Conservation (phyloP, 2,329 filamentous ascomycete species). For the Epichloe sibirici region DNA sequence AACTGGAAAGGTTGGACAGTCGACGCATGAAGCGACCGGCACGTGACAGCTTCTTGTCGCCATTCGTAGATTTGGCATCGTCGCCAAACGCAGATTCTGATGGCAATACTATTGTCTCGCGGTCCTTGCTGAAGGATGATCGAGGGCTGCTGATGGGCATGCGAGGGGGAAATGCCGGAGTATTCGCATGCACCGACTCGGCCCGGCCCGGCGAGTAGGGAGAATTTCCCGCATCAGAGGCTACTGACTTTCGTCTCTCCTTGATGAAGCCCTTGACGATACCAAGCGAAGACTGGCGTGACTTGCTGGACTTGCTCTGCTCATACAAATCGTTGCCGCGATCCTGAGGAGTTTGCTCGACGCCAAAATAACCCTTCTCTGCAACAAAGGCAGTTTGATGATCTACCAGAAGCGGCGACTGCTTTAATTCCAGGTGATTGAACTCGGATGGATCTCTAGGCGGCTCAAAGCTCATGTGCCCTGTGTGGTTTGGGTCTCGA, state of each 20-base stretch:
- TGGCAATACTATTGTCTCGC: constrained; percentile 23
- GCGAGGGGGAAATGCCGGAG: constrained; percentile 37
- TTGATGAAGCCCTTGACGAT: constrained; percentile 51
- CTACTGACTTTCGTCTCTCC: constrained; percentile 41
- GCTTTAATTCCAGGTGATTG: constrained; percentile 38
- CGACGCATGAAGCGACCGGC: constrained; percentile 47
- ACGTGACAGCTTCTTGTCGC: constrained; percentile 37
- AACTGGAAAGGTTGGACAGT: constrained; percentile 40
- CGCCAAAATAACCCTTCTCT: constrained; percentile 14
- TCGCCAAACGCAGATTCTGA: constrained; percentile 35
- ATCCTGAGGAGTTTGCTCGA: constrained; percentile 28
- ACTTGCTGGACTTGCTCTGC: constrained; percentile 23
- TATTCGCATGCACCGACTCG: constrained; percentile 33
- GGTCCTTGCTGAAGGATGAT: constrained; percentile 38
- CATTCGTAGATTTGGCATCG: constrained; percentile 28
- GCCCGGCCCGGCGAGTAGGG: constrained; percentile 35
- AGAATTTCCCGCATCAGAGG: constrained; percentile 21
- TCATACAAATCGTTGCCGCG: constrained; percentile 24
- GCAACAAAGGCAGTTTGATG: constrained; percentile 28
- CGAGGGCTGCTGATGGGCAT: constrained; percentile 52
- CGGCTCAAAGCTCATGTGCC: constrained; percentile 27
- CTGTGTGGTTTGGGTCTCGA: constrained; percentile 43
- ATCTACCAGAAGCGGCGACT: constrained; percentile 47
- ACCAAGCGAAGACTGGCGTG: constrained; percentile 45
- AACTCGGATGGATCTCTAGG: constrained; percentile 32